Conservation (phyloP, 106 monocot species). For the Acorus gramineus region DNA sequence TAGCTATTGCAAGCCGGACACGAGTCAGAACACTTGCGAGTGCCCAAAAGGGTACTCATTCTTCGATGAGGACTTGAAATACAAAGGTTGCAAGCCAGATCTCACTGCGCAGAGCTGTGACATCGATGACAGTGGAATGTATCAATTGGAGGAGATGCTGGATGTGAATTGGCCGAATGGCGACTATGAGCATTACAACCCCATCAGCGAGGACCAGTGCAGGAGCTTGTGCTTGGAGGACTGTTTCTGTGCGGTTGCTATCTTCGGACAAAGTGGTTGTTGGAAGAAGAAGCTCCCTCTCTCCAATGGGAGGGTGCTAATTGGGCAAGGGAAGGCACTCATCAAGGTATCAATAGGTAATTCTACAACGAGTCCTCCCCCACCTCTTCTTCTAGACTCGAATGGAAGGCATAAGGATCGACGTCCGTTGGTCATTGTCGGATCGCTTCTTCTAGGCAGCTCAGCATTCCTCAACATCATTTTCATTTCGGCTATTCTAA, state of each 20-base stretch:
- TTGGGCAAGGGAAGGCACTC: not conserved
- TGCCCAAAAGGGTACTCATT: constrained; percentile 13
- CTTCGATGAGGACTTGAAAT: constrained; percentile 4
- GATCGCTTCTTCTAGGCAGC: constrained; percentile 6
- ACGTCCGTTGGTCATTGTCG: not conserved
- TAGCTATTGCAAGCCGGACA: constrained; percentile 4
- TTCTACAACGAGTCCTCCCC: not conserved
- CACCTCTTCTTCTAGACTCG: not conserved
- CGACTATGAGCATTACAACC: constrained; percentile 14
- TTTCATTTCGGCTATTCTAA: not conserved
- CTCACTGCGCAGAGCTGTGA: constrained; percentile 6
- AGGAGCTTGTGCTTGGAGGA: constrained; percentile 13
- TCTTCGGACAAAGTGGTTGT: not conserved
- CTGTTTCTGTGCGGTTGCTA: constrained; percentile 26
- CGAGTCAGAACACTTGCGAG: constrained; percentile 8
- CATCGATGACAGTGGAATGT: not conserved
- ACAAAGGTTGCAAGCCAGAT: constrained; percentile 19
- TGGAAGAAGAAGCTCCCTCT: constrained; percentile 19
- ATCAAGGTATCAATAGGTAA: constrained; percentile 3
- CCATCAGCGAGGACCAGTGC: constrained; percentile 11
- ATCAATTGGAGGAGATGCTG: not conserved
- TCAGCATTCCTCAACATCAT: constrained; percentile 11
- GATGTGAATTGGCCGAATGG: constrained; percentile 1
- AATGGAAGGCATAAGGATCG: not conserved
- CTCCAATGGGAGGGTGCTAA: not conserved